These are phyloP conservation scores for Kodamaea nitidulidarum DNA, from an alignment of 805 yeast species.

Conservation along the genomic window DNA sequence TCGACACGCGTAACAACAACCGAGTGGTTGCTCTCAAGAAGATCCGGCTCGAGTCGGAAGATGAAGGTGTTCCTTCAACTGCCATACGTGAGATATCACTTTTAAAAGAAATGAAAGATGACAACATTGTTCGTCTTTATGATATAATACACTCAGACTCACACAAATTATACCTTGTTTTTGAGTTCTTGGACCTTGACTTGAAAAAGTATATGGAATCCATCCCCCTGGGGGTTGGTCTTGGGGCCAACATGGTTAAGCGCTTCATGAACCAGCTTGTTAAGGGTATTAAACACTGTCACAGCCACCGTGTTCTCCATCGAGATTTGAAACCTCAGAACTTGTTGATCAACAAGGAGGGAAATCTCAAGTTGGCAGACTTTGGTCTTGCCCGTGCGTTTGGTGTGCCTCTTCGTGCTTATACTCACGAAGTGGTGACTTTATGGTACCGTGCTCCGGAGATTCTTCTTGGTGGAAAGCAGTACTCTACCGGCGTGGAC, in stretches of 20 bases:
- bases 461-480: slow-evolving; percentile 90
- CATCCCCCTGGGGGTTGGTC: slow-evolving; percentile 83
- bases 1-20: slow-evolving; percentile 83
- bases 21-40: slow-evolving; percentile 94
- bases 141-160: slow-evolving; percentile 95
- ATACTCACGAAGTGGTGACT: slow-evolving; percentile 97
- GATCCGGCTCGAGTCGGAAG: slow-evolving; percentile 92
- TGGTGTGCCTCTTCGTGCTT: slow-evolving; percentile 95
- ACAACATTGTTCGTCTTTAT: slow-evolving; percentile 83
- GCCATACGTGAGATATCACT: slow-evolving; percentile 95
- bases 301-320: slow-evolving; percentile 89
- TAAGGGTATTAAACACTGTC: slow-evolving; percentile 90
- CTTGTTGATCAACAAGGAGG: slow-evolving; percentile 89
- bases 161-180: slow-evolving; percentile 87
- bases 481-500: slow-evolving; percentile 96
- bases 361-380: slow-evolving; percentile 65
- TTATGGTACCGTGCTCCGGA: slow-evolving; percentile 98
- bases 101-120: slow-evolving; percentile 89
- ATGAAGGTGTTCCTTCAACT: slow-evolving; percentile 97
- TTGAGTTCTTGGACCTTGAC: slow-evolving; percentile 91
- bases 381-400: slow-evolving; percentile 96
- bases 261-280: slow-evolving; percentile 89
- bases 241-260: slow-evolving; percentile 87
- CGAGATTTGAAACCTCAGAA: slow-evolving; percentile 97
- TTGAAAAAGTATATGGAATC: slow-evolving; percentile 96